These are phyloP conservation scores for Lyophyllum semitale DNA, from an alignment of 768 basidiomycete species.

Conservation along the genomic window DNA sequence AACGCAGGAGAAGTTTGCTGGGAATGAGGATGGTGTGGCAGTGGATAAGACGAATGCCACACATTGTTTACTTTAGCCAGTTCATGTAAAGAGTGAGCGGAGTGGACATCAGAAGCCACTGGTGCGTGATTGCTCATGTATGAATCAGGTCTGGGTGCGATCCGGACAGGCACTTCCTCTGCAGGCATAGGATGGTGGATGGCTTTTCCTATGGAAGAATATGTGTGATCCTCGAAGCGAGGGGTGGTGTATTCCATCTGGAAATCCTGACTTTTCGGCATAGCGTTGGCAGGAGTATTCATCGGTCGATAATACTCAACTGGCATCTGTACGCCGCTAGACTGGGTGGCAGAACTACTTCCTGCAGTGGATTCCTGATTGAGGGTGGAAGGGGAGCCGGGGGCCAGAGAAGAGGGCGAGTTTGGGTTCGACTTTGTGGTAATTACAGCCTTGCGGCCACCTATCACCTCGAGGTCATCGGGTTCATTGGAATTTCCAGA, in stretches of 20 bases:
- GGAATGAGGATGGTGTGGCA: not conserved
- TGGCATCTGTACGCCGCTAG: conserved; percentile 24
- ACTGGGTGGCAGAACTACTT: conserved; percentile 24
- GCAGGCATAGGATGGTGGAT: conserved; percentile 7
- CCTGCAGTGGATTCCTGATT: conserved; percentile 14
- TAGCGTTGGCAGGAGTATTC: conserved; percentile 14
- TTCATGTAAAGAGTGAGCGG: not conserved
- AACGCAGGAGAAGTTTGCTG: conserved; percentile 7
- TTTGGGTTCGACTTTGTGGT: conserved; percentile 27
- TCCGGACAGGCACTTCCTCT: not conserved
- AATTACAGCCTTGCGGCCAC: conserved; percentile 38
- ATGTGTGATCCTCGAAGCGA: conserved; percentile 14
- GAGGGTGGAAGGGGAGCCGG: conserved; percentile 21
- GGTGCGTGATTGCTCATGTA: conserved; percentile 3
- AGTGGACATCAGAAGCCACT: not conserved
- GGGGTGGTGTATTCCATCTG: conserved; percentile 10
- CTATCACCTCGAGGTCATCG: conserved; percentile 40
- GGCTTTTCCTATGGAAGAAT: conserved; percentile 11
- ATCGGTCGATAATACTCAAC: conserved; percentile 26
- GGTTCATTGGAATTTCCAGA: conserved; percentile 20
- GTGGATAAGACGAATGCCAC: conserved; percentile 1
- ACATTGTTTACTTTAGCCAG: not conserved
- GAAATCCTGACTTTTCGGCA: conserved; percentile 6
- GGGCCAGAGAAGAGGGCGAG: conserved; percentile 25
- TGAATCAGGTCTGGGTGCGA: not conserved